Evolutionary conservation across 495 filamentous ascomycete species (phyloP).

Genomic region (Xylaria grammica): DNA sequence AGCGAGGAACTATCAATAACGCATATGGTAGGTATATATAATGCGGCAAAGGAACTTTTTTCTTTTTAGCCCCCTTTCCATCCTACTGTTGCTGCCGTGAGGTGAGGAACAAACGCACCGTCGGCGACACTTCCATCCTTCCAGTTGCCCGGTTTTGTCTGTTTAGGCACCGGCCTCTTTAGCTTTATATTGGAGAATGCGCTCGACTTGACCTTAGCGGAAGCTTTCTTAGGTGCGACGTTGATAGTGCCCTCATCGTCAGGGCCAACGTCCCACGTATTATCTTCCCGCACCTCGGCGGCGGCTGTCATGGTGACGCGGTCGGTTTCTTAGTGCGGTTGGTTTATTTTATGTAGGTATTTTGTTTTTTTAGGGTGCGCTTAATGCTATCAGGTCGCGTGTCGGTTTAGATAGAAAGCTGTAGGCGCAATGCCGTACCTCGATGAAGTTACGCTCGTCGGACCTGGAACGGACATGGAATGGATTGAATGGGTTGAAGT

Average conservation of each 20-base stretch:
- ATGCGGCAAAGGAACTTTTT: too few relatives aligned
- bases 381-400: background rate
- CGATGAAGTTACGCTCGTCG: background rate
- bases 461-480: background rate
- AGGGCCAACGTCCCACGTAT: too few relatives aligned
- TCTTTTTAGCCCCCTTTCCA: background rate
- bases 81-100: background rate
- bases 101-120: slow-evolving; percentile 48
- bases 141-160: slow-evolving; percentile 61
- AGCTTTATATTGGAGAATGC: slow-evolving; percentile 65
- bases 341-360: background rate
- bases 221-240: slow-evolving; percentile 69
- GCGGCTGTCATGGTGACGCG: slow-evolving; percentile 15
- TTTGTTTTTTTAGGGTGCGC: background rate
- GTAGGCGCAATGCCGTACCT: background rate
- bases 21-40: too few relatives aligned
- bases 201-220: slow-evolving; percentile 49
- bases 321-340: background rate
- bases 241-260: slow-evolving; percentile 63
- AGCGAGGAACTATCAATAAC: background rate
- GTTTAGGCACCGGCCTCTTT: slow-evolving; percentile 66
- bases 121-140: slow-evolving; percentile 57
- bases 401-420: background rate
- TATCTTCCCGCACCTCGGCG: slow-evolving; percentile 26
- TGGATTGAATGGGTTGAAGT: background rate